Base-by-base conservation (phyloP, 2,329 filamentous ascomycete species). In the Aspergillus tanneri region DNA sequence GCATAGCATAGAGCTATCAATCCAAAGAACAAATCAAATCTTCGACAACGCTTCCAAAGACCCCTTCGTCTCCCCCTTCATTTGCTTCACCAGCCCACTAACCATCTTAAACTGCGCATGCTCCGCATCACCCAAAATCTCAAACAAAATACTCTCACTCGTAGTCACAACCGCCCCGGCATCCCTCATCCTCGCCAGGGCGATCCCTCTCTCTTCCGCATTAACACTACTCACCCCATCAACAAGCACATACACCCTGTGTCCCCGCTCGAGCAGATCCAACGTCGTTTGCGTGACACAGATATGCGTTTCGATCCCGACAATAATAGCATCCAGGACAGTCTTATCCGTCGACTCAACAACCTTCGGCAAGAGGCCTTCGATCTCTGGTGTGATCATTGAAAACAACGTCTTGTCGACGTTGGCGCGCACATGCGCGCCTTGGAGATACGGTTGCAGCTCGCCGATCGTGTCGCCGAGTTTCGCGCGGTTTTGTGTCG, bases 241-340 rank as follows among this genome's bases (percentile, higher is more conserved):
- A 43, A 90, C 89, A 24, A 96, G 77, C 30, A 97, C 76, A 68
- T 95, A 96, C 5, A 96, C 92, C 44, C 77, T 76, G 69, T 96
- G 88, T 1, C 90, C 90, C 1, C 79, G 78, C 18, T 77, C 75
- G 35, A 93, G 74, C 40, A 95, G 74, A 73, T 96, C 92, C 34
- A 96, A 77, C 12, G 88, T 83, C 34, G 92, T 96, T 77, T 97
- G 92, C 52, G 89, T 91, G 23, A 97, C 84, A 76, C 92, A 97
- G 66, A 97, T 93, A 72, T 97, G 92, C 32, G 83, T 82, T 72
- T 97, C 92, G 65, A 97, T 96, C 28, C 92, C 92, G 12, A 96
- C 86, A 54, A 97, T 83, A 46, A 88, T 86, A 44, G 90, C 80
- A 60, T 85, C 80, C 18, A 81, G 72, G 1, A 64, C 65, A 1